These are phyloP conservation scores for Trifolium fragiferum DNA, from an alignment of 306 rosid genomes.

Conservation along the genomic window DNA sequence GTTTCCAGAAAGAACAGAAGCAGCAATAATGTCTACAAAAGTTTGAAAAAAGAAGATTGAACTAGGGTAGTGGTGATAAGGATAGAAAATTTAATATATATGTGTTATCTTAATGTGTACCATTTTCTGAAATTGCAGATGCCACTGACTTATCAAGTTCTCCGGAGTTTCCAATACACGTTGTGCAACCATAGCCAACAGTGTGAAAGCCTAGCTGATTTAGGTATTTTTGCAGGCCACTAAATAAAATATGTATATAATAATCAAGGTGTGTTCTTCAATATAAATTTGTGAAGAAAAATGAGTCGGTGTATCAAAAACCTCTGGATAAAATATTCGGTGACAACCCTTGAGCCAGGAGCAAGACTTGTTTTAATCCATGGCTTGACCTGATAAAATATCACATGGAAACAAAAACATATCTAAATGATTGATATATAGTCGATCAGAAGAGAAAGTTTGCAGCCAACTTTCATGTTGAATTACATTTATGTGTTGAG, in stretches of 20 bases:
- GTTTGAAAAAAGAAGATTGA: background rate
- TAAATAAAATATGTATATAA: constrained; percentile 7
- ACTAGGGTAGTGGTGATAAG: background rate
- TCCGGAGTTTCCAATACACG: constrained; percentile 61
- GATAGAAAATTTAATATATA: background rate
- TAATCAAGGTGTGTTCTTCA: background rate
- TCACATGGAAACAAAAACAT: background rate
- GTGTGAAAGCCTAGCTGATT: constrained; percentile 44
- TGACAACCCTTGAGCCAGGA: background rate
- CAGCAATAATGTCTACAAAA: constrained; percentile 52
- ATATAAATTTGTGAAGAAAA: background rate
- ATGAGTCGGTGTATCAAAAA: constrained; percentile 5
- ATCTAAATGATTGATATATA: background rate
- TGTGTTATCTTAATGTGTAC: background rate
- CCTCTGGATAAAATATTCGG: constrained; percentile 31
- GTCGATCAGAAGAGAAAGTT: background rate
- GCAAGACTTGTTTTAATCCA: background rate
- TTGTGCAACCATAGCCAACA: constrained; percentile 59
- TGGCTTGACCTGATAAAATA: constrained; percentile 1
- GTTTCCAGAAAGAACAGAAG: constrained; percentile 57
- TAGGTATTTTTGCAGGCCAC: constrained; percentile 47
- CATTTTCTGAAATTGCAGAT: constrained; percentile 42
- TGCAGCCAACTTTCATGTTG: background rate
- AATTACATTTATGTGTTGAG: background rate
- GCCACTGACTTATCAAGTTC: constrained; percentile 56